These are phyloP conservation scores for Agroathelia rolfsii DNA, from an alignment of 1,284 basidiomycete species.

Conservation along the genomic window DNA sequence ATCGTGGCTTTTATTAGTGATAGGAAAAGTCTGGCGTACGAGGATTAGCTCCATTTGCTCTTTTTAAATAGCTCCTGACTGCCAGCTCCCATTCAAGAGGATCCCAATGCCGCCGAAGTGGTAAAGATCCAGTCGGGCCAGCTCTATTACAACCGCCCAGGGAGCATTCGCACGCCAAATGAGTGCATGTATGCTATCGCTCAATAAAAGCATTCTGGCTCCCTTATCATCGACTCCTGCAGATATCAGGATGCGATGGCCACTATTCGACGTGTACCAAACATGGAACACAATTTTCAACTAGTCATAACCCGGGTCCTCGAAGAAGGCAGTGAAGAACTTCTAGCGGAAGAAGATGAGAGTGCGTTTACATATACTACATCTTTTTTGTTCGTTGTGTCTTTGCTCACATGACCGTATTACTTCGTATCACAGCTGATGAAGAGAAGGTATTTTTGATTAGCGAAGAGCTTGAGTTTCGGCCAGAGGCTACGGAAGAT, in stretches of 20 bases:
- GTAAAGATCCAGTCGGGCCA: slow-evolving; percentile 92
- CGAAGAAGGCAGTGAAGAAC: slow-evolving; percentile 90
- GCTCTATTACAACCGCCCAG: slow-evolving; percentile 85
- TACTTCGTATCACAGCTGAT: slow-evolving; percentile 45
- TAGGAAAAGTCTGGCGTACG: slow-evolving; percentile 93
- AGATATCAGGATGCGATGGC: slow-evolving; percentile 96
- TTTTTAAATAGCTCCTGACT: slow-evolving; percentile 15
- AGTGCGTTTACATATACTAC: slow-evolving; percentile 42
- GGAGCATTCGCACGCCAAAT: slow-evolving; percentile 81
- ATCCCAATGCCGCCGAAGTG: slow-evolving; percentile 83
- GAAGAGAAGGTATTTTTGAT: slow-evolving; percentile 91
- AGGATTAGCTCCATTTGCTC: slow-evolving; percentile 15
- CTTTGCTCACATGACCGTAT: slow-evolving; percentile 8
- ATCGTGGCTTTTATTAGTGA: slow-evolving; percentile 40
- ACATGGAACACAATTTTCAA: slow-evolving; percentile 86
- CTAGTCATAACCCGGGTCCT: slow-evolving; percentile 94
- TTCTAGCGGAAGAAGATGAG: slow-evolving; percentile 92
- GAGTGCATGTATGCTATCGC: slow-evolving; percentile 81
- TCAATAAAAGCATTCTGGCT: slow-evolving; percentile 7
- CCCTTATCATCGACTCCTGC: slow-evolving; percentile 8
- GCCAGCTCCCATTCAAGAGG: slow-evolving; percentile 35
- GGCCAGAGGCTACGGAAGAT: slow-evolving; percentile 68
- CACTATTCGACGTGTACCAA: slow-evolving; percentile 80
- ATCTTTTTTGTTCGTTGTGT: background rate
- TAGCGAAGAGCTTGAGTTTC: slow-evolving; percentile 80